Base-by-base conservation (phyloP, 768 basidiomycete species). In the Candolleomyces efflorescens region DNA sequence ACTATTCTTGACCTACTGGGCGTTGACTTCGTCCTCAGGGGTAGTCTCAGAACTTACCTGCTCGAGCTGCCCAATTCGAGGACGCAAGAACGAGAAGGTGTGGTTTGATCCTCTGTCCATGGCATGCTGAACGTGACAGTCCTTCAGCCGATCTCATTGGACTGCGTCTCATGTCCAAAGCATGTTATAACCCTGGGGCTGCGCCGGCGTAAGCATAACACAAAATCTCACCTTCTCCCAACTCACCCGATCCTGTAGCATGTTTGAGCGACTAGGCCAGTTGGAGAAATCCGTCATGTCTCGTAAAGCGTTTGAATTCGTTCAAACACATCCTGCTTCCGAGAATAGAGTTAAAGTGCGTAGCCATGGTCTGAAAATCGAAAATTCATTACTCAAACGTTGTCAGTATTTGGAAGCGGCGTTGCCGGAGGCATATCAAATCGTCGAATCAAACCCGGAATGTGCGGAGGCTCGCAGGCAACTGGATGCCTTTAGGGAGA, bases 171-270 rank as follows among this genome's bases (percentile, higher is more conserved):
- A 88, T 89, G 74, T 80, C 92, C 51, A 81, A 78, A 62, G 95
- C 94, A 0, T 98, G 95, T 71, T 98, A 84, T 68, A 82, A 98
- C 65, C 94, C 95, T 0, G 73, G 69, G 17, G 89, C 86, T 20
- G 82, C 91, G 3, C 84, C 89, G 12, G 78, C 80, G 92, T 94
- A 64, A 63, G 82, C 6, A 24, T 47, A 32, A 32, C 52, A 26
- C 48, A 7, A 3, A 43, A 17, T 50, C 6, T 57, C 54, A 18
- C 27, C 50, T 50, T 20, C 5, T 32, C 18, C 18, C 20, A 50
- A 15, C 44, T 22, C 55, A n/a, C 46, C 53, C 36, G 18, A 13
- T 41, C 18, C 55, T 50, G 32, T 48, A 91, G 89, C 61, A 81
- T 94, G 78, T 94, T 92, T 72, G 68, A 71, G 49, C 82, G 90